Evolutionary conservation across 371 early-diverging fungal species (phyloP), one percentile per base, ranked within the genome.

Genomic region (Mucor indicus): DNA sequence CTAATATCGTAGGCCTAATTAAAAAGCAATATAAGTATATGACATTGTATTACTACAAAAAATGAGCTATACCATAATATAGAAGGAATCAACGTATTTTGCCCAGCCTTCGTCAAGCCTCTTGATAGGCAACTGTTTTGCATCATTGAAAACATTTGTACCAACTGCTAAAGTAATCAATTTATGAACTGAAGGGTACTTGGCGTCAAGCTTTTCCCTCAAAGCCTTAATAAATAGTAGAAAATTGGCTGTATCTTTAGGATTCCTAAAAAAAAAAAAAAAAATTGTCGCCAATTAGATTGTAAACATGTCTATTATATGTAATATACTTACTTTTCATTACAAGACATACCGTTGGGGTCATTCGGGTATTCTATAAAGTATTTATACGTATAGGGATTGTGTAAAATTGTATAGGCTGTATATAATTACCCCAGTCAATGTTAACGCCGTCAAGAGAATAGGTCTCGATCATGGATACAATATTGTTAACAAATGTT

Each of bases 141-240:
- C 60, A 8, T 61, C 72, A 20, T 67, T 79, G 38, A 83, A 85
- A 4, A 85, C 80, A 38, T 76, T 72, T 9, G 82, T 80, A 21
- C 81, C 74, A 2, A 80, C 83, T 6, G 90, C 91, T 44, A 85
- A 48, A 2, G 88, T 83, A 44, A 92, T 69, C 40, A 78, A 64
- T 62, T 85, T 89, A 33, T 60, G 64, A 7, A 61, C 53, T 12
- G 48, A 62, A 5, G 75, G 62, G n/a, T 48, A 70, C 24, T 60
- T 69, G 1, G 56, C 57, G 35, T 80, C 79, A 35, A 89, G 50
- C 1, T 77, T 79, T 9, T 63, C 61, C 2, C 89, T 79, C 22
- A 92, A 71, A 11, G 77, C 80, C 33, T 76, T 49, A 7, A 91
- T 23, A 30, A 72, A 57, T 16, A 38, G 29, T 6, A 69, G 48